Evolutionary conservation across 495 filamentous ascomycete genomes (phyloP), one percentile per base, ranked within the genome.

Genomic region (Amniculicola lignicola): DNA sequence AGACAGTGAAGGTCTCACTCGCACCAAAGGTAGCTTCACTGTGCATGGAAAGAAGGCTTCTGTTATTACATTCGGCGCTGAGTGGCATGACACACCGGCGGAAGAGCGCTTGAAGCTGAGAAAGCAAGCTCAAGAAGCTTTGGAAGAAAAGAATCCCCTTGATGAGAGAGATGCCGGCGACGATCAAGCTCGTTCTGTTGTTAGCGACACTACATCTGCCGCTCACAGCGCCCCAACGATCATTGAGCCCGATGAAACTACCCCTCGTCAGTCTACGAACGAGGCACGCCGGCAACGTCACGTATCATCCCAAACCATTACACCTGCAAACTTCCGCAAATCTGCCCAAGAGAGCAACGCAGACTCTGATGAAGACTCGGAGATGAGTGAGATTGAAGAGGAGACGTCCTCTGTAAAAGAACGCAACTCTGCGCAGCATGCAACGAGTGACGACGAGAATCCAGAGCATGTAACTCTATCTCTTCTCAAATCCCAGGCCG

Each of bases 41-140:
- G 85, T 98, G 3, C 93, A 98, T 66, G 93, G 93, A 49, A 98
- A 98, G 75, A 97, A 98, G 69, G 93, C 93, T 2, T 95, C 89
- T 0, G 86, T 98, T 43, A 85, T 98, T 54, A 95, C 88, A 23
- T 95, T 98, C 69, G 91, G 91, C 6, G 85, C 83, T 31, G 94
- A 96, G 61, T 87, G 94, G 77, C 84, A 93, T 63, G 84, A 79
- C 61, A 85, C 93, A 71, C 49, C 61, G 2, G 62, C 62, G 44
- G 62, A 65, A 28, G 62, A 61, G 25, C 22, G 57, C 3, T 38
- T 65, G 18, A 65, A 65, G 48, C 38, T 57, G 0, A 31, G 57
- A 19, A 61, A 61, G 33, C 62, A 61, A 37, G 57, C 62, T 0
- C 58, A 65, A 31, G 62, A 65, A 37, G 56, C 56, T 19, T 9